Conservation (phyloP, 345 rosid species). For the Pugionium cornutum region DNA sequence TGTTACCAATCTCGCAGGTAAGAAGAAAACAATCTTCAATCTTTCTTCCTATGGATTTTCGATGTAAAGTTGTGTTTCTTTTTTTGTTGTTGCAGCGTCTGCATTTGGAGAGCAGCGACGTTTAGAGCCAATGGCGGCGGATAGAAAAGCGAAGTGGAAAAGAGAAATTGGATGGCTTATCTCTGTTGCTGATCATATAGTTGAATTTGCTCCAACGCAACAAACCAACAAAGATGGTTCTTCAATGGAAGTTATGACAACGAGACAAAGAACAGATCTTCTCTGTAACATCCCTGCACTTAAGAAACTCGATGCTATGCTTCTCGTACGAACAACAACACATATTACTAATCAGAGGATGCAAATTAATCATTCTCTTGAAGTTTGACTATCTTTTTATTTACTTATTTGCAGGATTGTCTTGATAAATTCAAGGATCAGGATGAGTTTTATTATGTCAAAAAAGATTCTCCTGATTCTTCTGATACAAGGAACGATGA, state of each 20-base stretch:
- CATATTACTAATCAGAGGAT: neutral
- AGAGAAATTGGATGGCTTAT: slow-evolving; percentile 70
- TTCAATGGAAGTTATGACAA: slow-evolving; percentile 75
- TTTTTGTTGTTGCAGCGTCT: slow-evolving; percentile 40
- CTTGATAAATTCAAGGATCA: slow-evolving; percentile 76
- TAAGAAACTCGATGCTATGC: slow-evolving; percentile 95
- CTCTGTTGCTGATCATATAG: slow-evolving; percentile 66
- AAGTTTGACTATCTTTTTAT: neutral
- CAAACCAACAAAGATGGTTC: slow-evolving; percentile 60
- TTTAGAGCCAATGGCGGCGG: slow-evolving; percentile 63
- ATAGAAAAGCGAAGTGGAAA: slow-evolving; percentile 60
- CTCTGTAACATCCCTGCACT: slow-evolving; percentile 91
- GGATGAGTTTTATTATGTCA: slow-evolving; percentile 64
- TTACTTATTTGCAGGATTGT: slow-evolving; percentile 54
- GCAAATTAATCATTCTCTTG: neutral
- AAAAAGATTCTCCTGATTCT: slow-evolving; percentile 66
- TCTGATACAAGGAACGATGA: slow-evolving; percentile 62
- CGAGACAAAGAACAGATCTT: slow-evolving; percentile 82
- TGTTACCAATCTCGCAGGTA: slow-evolving; percentile 53
- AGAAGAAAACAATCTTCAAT: neutral
- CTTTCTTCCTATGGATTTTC: neutral
- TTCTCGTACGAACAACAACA: slow-evolving; percentile 59
- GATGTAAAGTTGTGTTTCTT: neutral
- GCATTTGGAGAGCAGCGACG: slow-evolving; percentile 52
- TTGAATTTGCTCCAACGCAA: slow-evolving; percentile 65